Evolutionary conservation across 371 early-diverging fungal species (phyloP), one percentile per base, ranked within the genome.

Genomic region (Apophysomyces sp.): DNA sequence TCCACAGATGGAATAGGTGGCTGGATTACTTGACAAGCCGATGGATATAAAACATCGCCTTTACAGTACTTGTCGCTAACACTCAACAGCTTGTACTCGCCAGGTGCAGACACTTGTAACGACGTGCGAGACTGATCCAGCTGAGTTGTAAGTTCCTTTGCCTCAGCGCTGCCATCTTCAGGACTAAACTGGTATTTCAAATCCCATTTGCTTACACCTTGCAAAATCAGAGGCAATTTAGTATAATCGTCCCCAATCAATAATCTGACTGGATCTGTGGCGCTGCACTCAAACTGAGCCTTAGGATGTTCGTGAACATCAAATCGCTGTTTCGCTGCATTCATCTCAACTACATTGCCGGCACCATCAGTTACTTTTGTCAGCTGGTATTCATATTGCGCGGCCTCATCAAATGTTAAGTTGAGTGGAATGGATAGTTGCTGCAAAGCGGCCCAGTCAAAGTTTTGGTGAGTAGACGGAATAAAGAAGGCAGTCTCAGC

Each of bases 1-100:
- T 71, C 57, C 30, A 77, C 66, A 3, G 68, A 27, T 28, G 82
- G 82, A 11, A 72, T 37, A 18, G 75, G 71, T 15, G 82, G 82
- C 30, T 78, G 79, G 13, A 71, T 58, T 0, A 82, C 77, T 40
- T 72, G 75, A 36, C 82, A 82, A 2, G 57, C 57, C 30, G 79
- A 71, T 9, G 82, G 82, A 56, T 65, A 72, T 55, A 73, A 31
- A 6, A 82, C 64, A 26, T 77, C 66, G 8, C 82, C 82, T 30
- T 60, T 54, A 52, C 82, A 82, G 44, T 63, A 77, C 2, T 61
- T 51, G 34, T 82, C 79, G 5, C 62, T 39, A 3, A 82, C 61
- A 29, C 66, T 60, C 4, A 74, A 32, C 3, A 82, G 57, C 1
- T 55, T 65, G 58, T 82, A 82, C 57, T 72, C 71, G n/a, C 82